Percentiles rank a stretch among this genome's conserved stretches.
Evolutionary conservation across 2,329 filamentous ascomycete genomes (phyloP).

Genomic region (Myrmaecium sp.): DNA sequence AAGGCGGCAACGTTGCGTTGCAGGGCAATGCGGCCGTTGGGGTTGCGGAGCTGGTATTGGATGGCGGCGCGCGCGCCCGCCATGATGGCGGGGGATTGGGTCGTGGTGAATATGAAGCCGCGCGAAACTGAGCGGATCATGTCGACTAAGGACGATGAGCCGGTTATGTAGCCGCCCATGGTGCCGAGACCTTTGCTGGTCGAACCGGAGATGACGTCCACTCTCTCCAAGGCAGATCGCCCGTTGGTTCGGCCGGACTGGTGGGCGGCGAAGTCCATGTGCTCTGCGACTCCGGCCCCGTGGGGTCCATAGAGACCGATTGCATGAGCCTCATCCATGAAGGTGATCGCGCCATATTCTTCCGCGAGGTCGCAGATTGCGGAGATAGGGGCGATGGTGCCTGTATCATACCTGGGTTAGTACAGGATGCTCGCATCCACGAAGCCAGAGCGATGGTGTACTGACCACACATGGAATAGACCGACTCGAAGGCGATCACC

Average conservation of each 20-base stretch:
- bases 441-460: too few relatives aligned
- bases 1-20: background rate
- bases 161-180: background rate
- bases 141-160: background rate
- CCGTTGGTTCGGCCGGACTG: background rate
- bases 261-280: background rate
- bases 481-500: conserved; percentile 1
- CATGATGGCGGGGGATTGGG: background rate
- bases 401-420: too few relatives aligned
- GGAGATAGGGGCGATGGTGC: background rate
- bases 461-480: conserved; percentile 1
- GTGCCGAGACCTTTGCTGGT: background rate
- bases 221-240: too few relatives aligned
- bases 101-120: background rate
- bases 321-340: background rate
- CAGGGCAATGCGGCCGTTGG: background rate
- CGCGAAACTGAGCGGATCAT: background rate
- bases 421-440: too few relatives aligned
- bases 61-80: background rate
- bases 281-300: background rate
- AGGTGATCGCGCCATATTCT: background rate
- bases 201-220: background rate
- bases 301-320: background rate
- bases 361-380: conserved; percentile 1
- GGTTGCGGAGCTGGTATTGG: background rate